Base-by-base conservation (phyloP, 768 basidiomycete species). In the Rhizopogon vesiculosus region DNA sequence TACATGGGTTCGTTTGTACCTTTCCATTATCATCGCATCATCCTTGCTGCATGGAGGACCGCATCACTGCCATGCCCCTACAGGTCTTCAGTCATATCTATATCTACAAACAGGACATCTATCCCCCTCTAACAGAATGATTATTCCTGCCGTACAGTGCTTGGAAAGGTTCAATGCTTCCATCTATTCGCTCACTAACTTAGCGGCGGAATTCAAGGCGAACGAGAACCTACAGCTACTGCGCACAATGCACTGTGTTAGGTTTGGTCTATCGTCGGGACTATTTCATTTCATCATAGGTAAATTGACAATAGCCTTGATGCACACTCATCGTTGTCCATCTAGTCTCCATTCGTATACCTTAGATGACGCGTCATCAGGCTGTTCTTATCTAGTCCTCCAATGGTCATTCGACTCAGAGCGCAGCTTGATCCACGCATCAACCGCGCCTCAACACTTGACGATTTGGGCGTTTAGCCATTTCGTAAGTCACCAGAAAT, bases 281-380 rank as follows among this genome's bases (percentile, higher is more conserved):
- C 43, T 49, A 57, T 69, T 69, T 63, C 56, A 63, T 63, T 41
- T 41, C 31, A 33, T 19, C 31, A 31, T 18, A 50, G 52, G 51
- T 57, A 61, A 69, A 69, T 61, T 67, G 43, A 2, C 33, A 44
- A 45, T 49, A 51, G 55, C 61, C 45, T 61, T 54, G 59, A 63
- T 33, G 9, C 31, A 8, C 56, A 44, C 40, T 31, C 13, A 19
- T 46, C 48, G 31, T 33, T 45, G 10, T 18, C 29, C 46, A 19
- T 48, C 46, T 48, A 48, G 46, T 48, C 33, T 38, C 48, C 19
- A 38, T 5, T n/a, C 3, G 35, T 49, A 22, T 49, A 8, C 19
- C 16, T 22, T n/a, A 1, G 2, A 35, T 18, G n/a, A 22, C 22
- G 22, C 9, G 19, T 33, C 48, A 49, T 19, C 35, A 25, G 4